Base-by-base conservation (phyloP, 805 yeast species). In the Candida boleticola region DNA sequence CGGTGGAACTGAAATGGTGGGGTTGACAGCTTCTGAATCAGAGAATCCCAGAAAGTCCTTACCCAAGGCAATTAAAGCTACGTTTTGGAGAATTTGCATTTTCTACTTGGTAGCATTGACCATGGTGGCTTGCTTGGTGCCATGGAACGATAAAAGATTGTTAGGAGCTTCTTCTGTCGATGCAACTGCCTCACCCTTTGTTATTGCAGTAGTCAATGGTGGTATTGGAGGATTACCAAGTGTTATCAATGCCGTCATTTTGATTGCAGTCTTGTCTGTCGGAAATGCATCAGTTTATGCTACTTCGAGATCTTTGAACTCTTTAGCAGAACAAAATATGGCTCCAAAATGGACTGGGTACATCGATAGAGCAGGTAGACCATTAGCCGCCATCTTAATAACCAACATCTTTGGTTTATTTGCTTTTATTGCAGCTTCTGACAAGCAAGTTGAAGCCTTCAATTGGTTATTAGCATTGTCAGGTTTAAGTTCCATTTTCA, bases 161-260 rank as follows among this genome's bases (percentile, higher is more conserved):
- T 62, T 75, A 41, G 67, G 66, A 17, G 76, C 77, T 44, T 67
- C 76, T 23, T 59, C 74, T 36, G 74, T 69, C 37, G 79, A 74
- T 40, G 84, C 83, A 34, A 63, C 81, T 13, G 85, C 89, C 10
- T 84, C 90, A 13, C 92, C 93, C 13, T 85, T 85, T 51, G 92
- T 85, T 41, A 79, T 85, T 63, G 86, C 92, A 25, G 77, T 83
- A 43, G 67, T 60, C 26, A 70, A 73, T 37, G 85, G 84, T 21
- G 86, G 87, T 45, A 80, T 82, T 48, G 64, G 60, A 25, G 89
- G 82, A 33, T 62, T 82, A 38, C 87, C 87, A 21, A 71, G 78
- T 31, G 76, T 84, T 25, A 71, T 84, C 64, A 84, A 84, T 54
- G 86, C 79, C 5, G 84, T 84, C 37, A 82, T 84, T 46, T 64